Base-by-base conservation (phyloP, 345 rosid genomes). In the Melaleuca alternifolia region DNA sequence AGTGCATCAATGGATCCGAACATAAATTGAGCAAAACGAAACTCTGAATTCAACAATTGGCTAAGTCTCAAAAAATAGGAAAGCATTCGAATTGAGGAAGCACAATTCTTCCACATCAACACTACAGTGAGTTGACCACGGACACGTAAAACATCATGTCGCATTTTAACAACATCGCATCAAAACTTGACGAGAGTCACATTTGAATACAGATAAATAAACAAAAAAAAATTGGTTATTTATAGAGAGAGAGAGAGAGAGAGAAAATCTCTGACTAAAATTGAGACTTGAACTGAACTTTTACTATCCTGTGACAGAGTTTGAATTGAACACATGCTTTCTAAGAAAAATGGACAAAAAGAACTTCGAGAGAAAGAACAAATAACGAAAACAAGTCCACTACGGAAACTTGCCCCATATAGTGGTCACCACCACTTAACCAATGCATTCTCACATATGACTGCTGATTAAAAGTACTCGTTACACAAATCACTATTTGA, bases 41-140 rank as follows among this genome's bases (percentile, higher is more conserved):
- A 18, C 23, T 0, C 18, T 53, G 56, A 53, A 2, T 9, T 18
- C 56, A 53, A 13, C 53, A 51, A 51, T 51, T 51, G 53, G 53
- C 52, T 51, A 13, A 16, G 5, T 51, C 28, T 11, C 1, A 23
- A 23, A 23, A 56, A 8, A 4, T 41, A 15, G 3, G 21, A 62
- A 62, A 30, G 20, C 5, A 62, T 10, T 33, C 5, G 5, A 5
- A 33, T 5, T 30, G 5, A 7, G n/a, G n/a, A n/a, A n/a, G 6
- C 15, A 21, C 21, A 8, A 7, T 65, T 65, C 77, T 30, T 30
- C 77, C 77, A 30, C 11, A 33, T 65, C 77, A 33, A 8, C 21
- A 16, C 3, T 8, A 1, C 0, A 0, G 23, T 0, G 23, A 65
- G 6, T 65, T 3, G 4, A 9, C 6, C 44, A 0, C 8, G 11